Conservation (phyloP, 495 filamentous ascomycete genomes). For the Talaromyces ruber region DNA sequence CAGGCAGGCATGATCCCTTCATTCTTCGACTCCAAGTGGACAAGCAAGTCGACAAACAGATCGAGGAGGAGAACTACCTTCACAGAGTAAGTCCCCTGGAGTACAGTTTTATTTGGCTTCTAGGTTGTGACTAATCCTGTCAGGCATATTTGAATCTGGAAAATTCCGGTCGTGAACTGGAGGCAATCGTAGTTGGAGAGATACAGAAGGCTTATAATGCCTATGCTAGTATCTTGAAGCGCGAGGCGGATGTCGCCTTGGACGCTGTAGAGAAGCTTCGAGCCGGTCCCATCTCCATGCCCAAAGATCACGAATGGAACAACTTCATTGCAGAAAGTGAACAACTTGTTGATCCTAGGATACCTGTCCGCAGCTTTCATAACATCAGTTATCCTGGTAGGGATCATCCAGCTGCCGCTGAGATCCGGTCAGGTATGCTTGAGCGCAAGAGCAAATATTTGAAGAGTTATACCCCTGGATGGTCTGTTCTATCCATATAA, state of each 20-base stretch:
- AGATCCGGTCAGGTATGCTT: constrained; percentile 80
- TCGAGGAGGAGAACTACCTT: constrained; percentile 95
- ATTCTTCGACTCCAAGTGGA: constrained; percentile 78
- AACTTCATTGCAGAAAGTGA: constrained; percentile 74
- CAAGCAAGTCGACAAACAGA: constrained; percentile 78
- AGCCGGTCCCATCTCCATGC: constrained; percentile 77
- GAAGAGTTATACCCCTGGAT: constrained; percentile 95
- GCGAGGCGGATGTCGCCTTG: constrained; percentile 77
- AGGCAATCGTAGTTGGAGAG: constrained; percentile 91
- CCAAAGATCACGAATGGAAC: constrained; percentile 87
- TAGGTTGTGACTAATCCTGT: constrained; percentile 16
- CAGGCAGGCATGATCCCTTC: constrained; percentile 86
- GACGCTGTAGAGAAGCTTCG: constrained; percentile 73
- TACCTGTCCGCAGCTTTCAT: constrained; percentile 69
- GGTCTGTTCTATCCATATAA: constrained; percentile 45
- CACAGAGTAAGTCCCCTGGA: constrained; percentile 65
- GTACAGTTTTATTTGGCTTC: neutral
- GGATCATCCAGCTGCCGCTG: constrained; percentile 76
- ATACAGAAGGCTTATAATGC: constrained; percentile 96
- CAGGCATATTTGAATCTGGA: constrained; percentile 94
- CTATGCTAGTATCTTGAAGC: constrained; percentile 78
- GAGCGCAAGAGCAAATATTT: constrained; percentile 98
- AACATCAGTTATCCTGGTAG: constrained; percentile 92
- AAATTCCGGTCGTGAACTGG: constrained; percentile 85
- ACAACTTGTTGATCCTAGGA: constrained; percentile 77